Evolutionary conservation across 1,139 yeast species (phyloP), one percentile per base, ranked within the genome.

Genomic region (Magnusiomyces sp.): DNA sequence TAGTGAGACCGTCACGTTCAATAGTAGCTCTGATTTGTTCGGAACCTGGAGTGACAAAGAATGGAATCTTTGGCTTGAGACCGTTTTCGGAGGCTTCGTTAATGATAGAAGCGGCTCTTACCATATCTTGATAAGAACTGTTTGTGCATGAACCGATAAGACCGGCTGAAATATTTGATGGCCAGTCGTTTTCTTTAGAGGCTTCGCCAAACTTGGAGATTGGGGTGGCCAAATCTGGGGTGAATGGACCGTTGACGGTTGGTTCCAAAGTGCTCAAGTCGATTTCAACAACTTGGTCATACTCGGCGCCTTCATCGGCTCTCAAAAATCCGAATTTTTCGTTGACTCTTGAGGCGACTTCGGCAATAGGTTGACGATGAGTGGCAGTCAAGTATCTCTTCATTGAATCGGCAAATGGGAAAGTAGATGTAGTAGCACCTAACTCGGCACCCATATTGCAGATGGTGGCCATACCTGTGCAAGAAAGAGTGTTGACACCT

Each of bases 371-470:
- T 10, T 73, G 82, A 70, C 97, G 80, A 54, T 79, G 79, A 20
- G 98, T 92, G 50, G 95, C 85, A 45, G 74, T 63, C 64, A 92
- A 76, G 69, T 90, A 92, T 55, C 89, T 75, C 60, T 75, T 76
- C 73, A 87, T 95, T 41, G 95, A 88, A 50, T 82, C 83, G 65
- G 87, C 92, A 78, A 81, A 89, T 51, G 98, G 98, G 87, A 92
- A 92, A 49, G 90, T 78, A 10, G 97, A 89, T 40, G 98, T 92
- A 34, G 98, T 92, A 37, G 97, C 97, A 66, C 98, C 98, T 55
- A 92, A 87, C 71, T 92, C 98, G 50, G 98, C 98, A 64, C 98
- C 98, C 98, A 92, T 92, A 70, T 92, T 92, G 76, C 97, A 90
- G 62, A 92, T 90, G 52, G 98, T 92, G 49, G 95, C 98, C 98